phyloP scores from a whole-genome alignment of 495 filamentous ascomycete species.

The Xylaria longipes region DNA sequence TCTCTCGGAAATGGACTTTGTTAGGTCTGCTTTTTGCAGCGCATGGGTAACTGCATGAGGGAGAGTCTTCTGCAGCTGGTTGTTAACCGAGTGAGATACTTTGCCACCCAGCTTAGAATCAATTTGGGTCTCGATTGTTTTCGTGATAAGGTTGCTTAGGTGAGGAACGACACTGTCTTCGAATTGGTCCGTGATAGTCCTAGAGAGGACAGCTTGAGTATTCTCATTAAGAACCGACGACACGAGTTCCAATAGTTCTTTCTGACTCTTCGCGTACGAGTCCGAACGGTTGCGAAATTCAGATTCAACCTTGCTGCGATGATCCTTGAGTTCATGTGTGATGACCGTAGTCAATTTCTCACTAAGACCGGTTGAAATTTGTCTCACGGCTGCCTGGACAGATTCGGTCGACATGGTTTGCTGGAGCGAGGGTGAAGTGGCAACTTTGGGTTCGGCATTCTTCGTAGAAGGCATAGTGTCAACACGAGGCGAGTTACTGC shows the following conservation, averaged over 20 bases:
- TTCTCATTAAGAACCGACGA: constrained; percentile 89
- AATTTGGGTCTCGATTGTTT: constrained; percentile 54
- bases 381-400: constrained; percentile 50
- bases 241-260: constrained; percentile 76
- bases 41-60: constrained; percentile 55
- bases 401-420: constrained; percentile 47
- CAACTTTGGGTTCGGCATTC: constrained; percentile 28
- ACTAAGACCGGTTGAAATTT: constrained; percentile 53
- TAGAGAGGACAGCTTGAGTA: constrained; percentile 77
- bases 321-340: constrained; percentile 48
- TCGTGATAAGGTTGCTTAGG: constrained; percentile 52
- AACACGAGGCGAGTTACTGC: constrained; percentile 32
- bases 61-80: constrained; percentile 62
- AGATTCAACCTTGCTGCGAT: constrained; percentile 49
- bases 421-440: constrained; percentile 30
- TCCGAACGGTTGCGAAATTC: constrained; percentile 46
- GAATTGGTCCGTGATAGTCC: constrained; percentile 72
- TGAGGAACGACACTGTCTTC: constrained; percentile 66
- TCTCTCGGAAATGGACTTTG: constrained; percentile 73
- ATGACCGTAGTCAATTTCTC: constrained; percentile 53
- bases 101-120: constrained; percentile 53
- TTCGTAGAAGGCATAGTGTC: constrained; percentile 29
- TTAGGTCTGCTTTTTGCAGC: constrained; percentile 71
- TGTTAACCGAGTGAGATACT: constrained; percentile 62
- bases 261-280: constrained; percentile 51